Conservation (phyloP, 208 protist genomes). For the Trypanosoma platydactyli region DNA sequence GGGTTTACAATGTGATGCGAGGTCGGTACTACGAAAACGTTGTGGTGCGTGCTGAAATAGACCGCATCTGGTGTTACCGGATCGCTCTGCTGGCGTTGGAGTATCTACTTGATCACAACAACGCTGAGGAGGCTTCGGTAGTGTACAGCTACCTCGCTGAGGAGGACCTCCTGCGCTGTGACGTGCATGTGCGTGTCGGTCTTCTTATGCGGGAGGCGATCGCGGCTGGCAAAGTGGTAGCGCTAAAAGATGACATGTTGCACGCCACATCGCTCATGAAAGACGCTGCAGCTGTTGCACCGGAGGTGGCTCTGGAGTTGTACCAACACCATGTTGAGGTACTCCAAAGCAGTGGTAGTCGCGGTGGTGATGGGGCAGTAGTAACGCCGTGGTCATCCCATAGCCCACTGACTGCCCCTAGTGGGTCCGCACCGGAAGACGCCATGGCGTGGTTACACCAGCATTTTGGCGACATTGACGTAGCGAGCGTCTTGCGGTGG, state of each 20-base stretch:
- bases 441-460: conserved; percentile 61
- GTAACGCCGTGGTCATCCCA: conserved; percentile 20
- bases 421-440: conserved; percentile 13
- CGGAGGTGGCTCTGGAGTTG: conserved; percentile 69
- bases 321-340: conserved; percentile 43
- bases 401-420: conserved; percentile 15
- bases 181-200: conserved; percentile 80
- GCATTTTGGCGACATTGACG: conserved; percentile 71
- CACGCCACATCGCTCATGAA: conserved; percentile 49
- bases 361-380: neutral
- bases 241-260: conserved; percentile 32
- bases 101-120: conserved; percentile 73
- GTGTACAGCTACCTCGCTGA: conserved; percentile 80
- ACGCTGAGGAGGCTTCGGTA: conserved; percentile 63
- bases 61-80: conserved; percentile 82
- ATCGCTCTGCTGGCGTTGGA: conserved; percentile 66
- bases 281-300: conserved; percentile 57
- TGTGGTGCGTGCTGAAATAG: conserved; percentile 72
- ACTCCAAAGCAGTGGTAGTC: conserved; percentile 9
- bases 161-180: conserved; percentile 56
- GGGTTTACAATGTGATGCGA: conserved; percentile 87
- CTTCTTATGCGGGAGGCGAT: conserved; percentile 75
- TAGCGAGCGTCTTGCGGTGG: conserved; percentile 63
- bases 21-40: conserved; percentile 87
- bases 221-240: conserved; percentile 63